These are phyloP conservation scores for Metarhizium sp. DNA, from an alignment of 2,329 filamentous ascomycete species.

Conservation along the genomic window DNA sequence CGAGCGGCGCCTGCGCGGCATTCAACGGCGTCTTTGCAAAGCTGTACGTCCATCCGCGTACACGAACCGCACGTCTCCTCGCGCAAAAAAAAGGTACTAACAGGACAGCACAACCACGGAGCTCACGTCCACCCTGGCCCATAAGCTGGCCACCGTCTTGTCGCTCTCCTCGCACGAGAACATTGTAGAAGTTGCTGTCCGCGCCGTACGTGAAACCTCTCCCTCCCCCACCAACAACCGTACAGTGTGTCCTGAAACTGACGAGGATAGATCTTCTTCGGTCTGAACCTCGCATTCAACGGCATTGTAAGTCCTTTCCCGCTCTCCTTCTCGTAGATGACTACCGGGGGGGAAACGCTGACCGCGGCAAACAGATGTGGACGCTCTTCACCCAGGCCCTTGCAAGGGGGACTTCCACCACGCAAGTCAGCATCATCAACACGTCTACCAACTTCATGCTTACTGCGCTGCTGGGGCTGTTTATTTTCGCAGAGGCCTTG, in stretches of 20 bases:
- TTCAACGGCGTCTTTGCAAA: constrained; percentile 81
- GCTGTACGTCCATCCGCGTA: constrained; percentile 42
- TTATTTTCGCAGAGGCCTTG: constrained; percentile 62
- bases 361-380: constrained; percentile 53
- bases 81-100: neutral
- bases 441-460: constrained; percentile 75
- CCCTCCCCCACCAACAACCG: too few species aligned
- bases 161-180: constrained; percentile 31
- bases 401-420: constrained; percentile 64
- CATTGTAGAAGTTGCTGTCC: constrained; percentile 37
- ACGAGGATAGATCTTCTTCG: constrained; percentile 55
- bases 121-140: constrained; percentile 40
- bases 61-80: neutral
- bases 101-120: constrained; percentile 43
- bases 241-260: neutral
- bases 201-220: constrained; percentile 31
- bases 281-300: constrained; percentile 65
- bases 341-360: neutral
- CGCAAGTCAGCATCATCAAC: constrained; percentile 74
- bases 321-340: neutral
- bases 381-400: constrained; percentile 71
- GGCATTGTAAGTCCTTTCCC: constrained; percentile 42
- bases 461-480: constrained; percentile 60
- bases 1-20: constrained; percentile 68
- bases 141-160: constrained; percentile 32